These are phyloP conservation scores for Westerdykella sp. DNA, from an alignment of 2,329 filamentous ascomycete genomes.

Conservation along the genomic window DNA sequence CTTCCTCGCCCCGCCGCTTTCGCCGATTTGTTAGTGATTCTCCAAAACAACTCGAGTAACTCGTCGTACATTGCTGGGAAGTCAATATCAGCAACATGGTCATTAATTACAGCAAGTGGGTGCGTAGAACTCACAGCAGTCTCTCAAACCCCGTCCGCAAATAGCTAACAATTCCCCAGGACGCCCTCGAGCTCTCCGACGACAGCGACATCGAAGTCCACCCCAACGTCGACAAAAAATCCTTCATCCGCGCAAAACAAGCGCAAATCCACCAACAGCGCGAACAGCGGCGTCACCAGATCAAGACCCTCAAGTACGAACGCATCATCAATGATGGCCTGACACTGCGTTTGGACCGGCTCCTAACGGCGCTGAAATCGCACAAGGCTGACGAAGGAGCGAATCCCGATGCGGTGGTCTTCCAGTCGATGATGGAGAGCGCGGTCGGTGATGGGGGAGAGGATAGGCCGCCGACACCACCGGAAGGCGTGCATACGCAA, in stretches of 20 bases:
- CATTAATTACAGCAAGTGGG: constrained; percentile 70
- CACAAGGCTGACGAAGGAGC: constrained; percentile 49
- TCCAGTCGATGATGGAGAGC: constrained; percentile 81
- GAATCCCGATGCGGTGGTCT: constrained; percentile 66
- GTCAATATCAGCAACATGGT: constrained; percentile 39
- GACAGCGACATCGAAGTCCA: constrained; percentile 98
- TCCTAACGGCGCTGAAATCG: constrained; percentile 67
- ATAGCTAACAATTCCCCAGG: constrained; percentile 42
- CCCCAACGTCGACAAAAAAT: constrained; percentile 96
- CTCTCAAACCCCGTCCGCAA: neutral
- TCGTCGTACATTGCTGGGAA: neutral
- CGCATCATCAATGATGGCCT: constrained; percentile 88
- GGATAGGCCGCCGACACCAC: constrained; percentile 70
- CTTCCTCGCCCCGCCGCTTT: neutral
- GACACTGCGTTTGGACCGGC: constrained; percentile 70
- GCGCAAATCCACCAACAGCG: constrained; percentile 93
- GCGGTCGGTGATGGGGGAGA: constrained; percentile 52
- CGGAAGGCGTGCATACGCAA: constrained; percentile 71
- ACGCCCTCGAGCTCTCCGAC: constrained; percentile 92
- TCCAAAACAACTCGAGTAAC: neutral
- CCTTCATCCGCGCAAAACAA: constrained; percentile 97
- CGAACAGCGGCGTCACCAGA: constrained; percentile 76
- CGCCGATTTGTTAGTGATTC: neutral
- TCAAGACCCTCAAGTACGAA: constrained; percentile 88
- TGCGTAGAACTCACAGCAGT: constrained; percentile 29